Percentiles rank a stretch among this genome's conserved stretches.
phyloP scores from a whole-genome alignment of 176 grass and related monocot genomes.

The Musa schizocarpa region DNA sequence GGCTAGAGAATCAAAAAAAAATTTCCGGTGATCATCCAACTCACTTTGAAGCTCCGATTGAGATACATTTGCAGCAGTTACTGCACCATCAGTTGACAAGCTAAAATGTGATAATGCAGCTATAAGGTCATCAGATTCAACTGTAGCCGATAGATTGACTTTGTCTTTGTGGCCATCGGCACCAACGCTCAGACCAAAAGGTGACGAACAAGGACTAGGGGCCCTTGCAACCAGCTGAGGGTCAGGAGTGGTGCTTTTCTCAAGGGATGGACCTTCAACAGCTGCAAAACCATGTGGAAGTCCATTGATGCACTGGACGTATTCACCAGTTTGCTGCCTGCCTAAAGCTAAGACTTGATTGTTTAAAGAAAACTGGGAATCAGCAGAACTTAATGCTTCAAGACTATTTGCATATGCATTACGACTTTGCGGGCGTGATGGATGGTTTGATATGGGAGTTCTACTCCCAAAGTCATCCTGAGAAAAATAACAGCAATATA shows the following conservation, averaged over 20 bases:
- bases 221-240: conserved; percentile 59
- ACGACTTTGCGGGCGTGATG: conserved; percentile 51
- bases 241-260: conserved; percentile 60
- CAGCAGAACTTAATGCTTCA: conserved; percentile 41
- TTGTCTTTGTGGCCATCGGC: conserved; percentile 47
- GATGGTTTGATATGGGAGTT: conserved; percentile 51
- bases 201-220: conserved; percentile 66
- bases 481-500: conserved; percentile 18
- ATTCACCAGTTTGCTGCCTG: conserved; percentile 17
- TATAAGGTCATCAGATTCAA: conserved; percentile 72
- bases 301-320: conserved; percentile 26
- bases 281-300: conserved; percentile 59
- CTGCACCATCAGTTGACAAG: conserved; percentile 40
- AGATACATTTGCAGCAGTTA: conserved; percentile 26
- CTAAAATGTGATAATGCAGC: conserved; percentile 69
- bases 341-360: conserved; percentile 36
- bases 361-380: conserved; percentile 34
- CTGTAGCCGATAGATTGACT: conserved; percentile 30
- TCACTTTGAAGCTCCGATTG: conserved; percentile 43
- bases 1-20: conserved; percentile 32
- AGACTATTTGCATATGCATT: conserved; percentile 64
- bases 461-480: conserved; percentile 55
- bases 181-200: conserved; percentile 51
- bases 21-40: conserved; percentile 38
- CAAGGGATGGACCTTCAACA: conserved; percentile 50